These are phyloP conservation scores for Aspergillus carlsbadensis DNA, from an alignment of 495 filamentous ascomycete genomes.

Conservation along the genomic window DNA sequence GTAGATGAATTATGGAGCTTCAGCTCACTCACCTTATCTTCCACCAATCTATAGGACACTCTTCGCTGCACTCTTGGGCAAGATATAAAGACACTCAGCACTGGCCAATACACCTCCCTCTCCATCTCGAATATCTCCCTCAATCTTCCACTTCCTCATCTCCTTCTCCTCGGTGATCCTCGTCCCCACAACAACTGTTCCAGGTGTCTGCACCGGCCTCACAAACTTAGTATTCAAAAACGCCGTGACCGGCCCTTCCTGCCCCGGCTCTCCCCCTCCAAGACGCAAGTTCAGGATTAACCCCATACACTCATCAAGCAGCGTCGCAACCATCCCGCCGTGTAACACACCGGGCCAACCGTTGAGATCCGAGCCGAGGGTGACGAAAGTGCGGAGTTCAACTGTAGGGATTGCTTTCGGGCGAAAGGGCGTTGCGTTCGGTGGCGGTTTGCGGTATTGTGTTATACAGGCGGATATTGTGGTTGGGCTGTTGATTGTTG, in stretches of 20 bases:
- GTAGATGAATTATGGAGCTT: too few species aligned
- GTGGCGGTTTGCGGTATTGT: conserved; percentile 9
- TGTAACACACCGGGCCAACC: conserved; percentile 58
- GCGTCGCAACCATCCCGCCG: conserved; percentile 46
- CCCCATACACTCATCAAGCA: conserved; percentile 59
- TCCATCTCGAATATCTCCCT: conserved; percentile 41
- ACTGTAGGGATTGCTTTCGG: conserved; percentile 17
- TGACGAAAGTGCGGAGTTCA: conserved; percentile 42
- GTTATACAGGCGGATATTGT: conserved; percentile 52
- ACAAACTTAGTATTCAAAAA: conserved; percentile 57
- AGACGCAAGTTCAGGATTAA: conserved; percentile 36
- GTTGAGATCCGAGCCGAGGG: conserved; percentile 42
- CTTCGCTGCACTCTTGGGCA: conserved; percentile 17
- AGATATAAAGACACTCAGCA: conserved; percentile 47
- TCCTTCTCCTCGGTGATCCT: conserved; percentile 32
- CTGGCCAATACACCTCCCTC: conserved; percentile 39
- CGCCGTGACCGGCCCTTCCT: conserved; percentile 46
- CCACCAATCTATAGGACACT: conserved; percentile 3
- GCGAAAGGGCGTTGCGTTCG: conserved; percentile 19
- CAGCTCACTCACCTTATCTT: too few species aligned
- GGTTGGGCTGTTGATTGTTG: conserved; percentile 50
- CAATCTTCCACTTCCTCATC: conserved; percentile 46
- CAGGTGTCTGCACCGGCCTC: conserved; percentile 53
- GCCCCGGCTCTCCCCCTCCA: not conserved
- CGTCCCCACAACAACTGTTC: conserved; percentile 50